Conservation (phyloP, 2,329 filamentous ascomycete species). For the Lomentospora prolificans region DNA sequence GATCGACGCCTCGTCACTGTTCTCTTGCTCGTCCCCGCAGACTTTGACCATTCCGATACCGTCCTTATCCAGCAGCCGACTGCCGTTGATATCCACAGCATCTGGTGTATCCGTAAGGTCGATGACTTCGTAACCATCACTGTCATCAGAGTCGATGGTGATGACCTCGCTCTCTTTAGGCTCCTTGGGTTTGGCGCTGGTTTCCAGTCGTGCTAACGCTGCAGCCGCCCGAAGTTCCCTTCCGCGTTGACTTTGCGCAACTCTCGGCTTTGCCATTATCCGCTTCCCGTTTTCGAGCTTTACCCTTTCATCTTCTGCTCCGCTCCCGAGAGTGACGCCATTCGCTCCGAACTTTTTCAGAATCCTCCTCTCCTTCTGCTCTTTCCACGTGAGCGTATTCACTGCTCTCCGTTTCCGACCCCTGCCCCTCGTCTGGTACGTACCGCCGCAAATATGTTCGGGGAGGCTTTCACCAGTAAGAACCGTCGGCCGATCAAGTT, state of each 20-base stretch:
- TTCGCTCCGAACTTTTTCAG: constrained; percentile 67
- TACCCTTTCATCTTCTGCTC: constrained; percentile 54
- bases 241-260: constrained; percentile 64
- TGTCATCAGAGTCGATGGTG: constrained; percentile 26
- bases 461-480: constrained; percentile 47
- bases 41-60: constrained; percentile 63
- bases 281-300: constrained; percentile 59
- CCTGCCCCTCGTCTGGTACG: constrained; percentile 50
- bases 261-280: constrained; percentile 55
- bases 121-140: constrained; percentile 35
- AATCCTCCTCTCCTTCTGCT: constrained; percentile 63
- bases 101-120: constrained; percentile 33
- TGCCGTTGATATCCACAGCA: constrained; percentile 55
- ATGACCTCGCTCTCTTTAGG: constrained; percentile 30
- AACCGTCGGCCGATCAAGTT: constrained; percentile 45
- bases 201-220: constrained; percentile 62
- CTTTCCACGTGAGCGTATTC: constrained; percentile 50
- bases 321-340: constrained; percentile 55
- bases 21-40: constrained; percentile 55
- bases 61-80: constrained; percentile 52
- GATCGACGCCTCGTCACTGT: constrained; percentile 35
- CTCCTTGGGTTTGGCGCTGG: constrained; percentile 13
- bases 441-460: constrained; percentile 72
- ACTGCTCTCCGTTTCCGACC: constrained; percentile 46
- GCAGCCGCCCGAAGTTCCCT: constrained; percentile 68